These are phyloP conservation scores for Acanthamoeba culbertsoni DNA, from an alignment of 208 protist genomes.

Conservation along the genomic window DNA sequence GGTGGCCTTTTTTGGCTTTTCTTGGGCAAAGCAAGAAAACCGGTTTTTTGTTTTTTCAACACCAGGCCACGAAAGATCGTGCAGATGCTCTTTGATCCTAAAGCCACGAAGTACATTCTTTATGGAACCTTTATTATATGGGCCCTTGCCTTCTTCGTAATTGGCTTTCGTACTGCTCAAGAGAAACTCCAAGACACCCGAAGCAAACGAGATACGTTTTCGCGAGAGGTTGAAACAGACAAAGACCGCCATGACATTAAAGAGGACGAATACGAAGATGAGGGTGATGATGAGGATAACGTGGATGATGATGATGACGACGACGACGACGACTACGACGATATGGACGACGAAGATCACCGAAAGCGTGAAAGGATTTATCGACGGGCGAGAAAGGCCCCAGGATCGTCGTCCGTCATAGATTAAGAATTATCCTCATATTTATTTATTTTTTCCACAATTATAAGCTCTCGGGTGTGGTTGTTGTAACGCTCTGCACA, in stretches of 20 bases:
- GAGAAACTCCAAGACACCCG: background rate
- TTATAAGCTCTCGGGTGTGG: too few relatives aligned
- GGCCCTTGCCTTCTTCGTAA: background rate
- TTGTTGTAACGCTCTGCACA: too few relatives aligned
- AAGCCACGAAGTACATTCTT: background rate
- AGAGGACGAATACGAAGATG: background rate
- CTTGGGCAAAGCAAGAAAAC: background rate
- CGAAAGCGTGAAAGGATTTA: background rate
- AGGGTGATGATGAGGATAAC: background rate
- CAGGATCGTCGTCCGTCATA: too few relatives aligned
- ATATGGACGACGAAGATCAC: background rate
- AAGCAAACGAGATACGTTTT: background rate
- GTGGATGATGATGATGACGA: background rate
- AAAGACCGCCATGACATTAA: background rate
- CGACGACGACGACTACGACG: background rate
- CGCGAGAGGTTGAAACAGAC: background rate
- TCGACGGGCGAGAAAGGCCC: background rate
- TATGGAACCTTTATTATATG: background rate
- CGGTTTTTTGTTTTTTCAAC: slow-evolving; percentile 22
- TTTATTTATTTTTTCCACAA: too few relatives aligned
- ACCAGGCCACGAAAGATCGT: background rate
- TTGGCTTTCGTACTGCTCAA: background rate
- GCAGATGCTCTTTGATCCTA: slow-evolving; percentile 31
- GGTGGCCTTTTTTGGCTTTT: background rate
- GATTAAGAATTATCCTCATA: too few relatives aligned